Base-by-base conservation (phyloP, 768 basidiomycete genomes). In the Sarcomyxa edulis region DNA sequence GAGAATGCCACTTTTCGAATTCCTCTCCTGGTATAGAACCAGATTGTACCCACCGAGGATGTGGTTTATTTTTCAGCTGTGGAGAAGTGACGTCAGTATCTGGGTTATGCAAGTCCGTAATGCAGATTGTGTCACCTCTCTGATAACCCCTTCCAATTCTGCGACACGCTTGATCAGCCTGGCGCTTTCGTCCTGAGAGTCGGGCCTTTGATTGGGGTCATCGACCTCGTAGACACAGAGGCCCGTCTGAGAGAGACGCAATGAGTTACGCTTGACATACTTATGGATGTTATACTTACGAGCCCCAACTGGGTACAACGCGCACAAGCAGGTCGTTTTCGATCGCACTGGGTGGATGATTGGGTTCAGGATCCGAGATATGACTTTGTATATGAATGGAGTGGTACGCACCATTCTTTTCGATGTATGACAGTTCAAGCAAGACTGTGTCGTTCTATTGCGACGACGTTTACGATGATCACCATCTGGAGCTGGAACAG, bases 181-280 rank as follows among this genome's bases (percentile, higher is more conserved):
- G 23, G 76, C 69, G 30, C 69, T 69, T 53, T 89, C 86, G 41
- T 82, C 81, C 43, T 74, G 72, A 7, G 59, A 50, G 35, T 71
- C 69, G 9, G 60, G 63, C 51, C 75, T 68, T 56, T 78, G 74
- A 43, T 58, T 75, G 18, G 81, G 81, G 49, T 86, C 84, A 49
- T 89, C 86, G 6, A 89, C 76, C 55, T 91, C 85, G 49, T 91
- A 91, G 7, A 89, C 81, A 52, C 87, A 91, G 4, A 87, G 66
- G 1, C 85, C 86, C 33, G 84, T 88, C 84, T 86, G 46, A 29
- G 31, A n/a, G 12, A 44, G 18, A 5, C 3, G n/a, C 16, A 27
- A 31, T 18, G 26, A 37, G 29, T 15, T 24, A 28, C 11, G 18
- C 24, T 12, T 29, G 19, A 26, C 11, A 25, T 15, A 18, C 2